Conservation (phyloP, 192 early-diverging fungal genomes). For the Umbelopsis vinacea region DNA sequence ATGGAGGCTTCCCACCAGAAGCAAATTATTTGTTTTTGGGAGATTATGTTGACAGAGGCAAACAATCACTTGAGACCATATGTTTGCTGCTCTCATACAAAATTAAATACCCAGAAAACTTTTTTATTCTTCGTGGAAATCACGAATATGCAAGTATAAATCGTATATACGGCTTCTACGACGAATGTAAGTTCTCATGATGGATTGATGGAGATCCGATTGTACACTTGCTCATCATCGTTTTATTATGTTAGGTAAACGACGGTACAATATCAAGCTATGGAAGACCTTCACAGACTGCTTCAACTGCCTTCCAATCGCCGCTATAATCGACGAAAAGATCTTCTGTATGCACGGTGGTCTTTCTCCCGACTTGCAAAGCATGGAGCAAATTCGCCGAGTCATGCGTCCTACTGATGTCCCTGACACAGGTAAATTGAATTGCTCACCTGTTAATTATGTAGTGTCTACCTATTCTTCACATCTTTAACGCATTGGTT, state of each 20-base stretch:
- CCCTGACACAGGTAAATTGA: conserved; percentile 83
- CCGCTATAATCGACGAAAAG: conserved; percentile 97
- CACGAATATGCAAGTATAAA: conserved; percentile 97
- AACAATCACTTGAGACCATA: conserved; percentile 96
- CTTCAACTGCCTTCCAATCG: conserved; percentile 97
- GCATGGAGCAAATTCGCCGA: conserved; percentile 96
- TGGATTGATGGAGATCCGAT: too few relatives aligned
- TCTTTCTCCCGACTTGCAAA: conserved; percentile 93
- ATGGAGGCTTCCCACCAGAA: conserved; percentile 93
- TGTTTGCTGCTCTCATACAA: conserved; percentile 96
- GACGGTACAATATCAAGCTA: conserved; percentile 96
- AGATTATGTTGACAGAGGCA: conserved; percentile 97
- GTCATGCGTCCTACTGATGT: conserved; percentile 98
- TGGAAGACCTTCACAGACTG: conserved; percentile 99
- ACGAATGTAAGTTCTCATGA: conserved; percentile 75
- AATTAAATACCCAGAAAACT: conserved; percentile 99
- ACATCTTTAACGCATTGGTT: neutral
- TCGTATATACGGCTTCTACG: conserved; percentile 95
- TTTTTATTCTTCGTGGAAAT: conserved; percentile 97
- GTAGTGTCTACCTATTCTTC: neutral
- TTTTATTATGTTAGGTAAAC: conserved; percentile 67
- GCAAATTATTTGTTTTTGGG: conserved; percentile 97
- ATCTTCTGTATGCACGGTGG: conserved; percentile 99
- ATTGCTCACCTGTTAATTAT: neutral
- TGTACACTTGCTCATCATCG: neutral